phyloP scores from a whole-genome alignment of 2,329 filamentous ascomycete species.

The Fusarium algeriense region DNA sequence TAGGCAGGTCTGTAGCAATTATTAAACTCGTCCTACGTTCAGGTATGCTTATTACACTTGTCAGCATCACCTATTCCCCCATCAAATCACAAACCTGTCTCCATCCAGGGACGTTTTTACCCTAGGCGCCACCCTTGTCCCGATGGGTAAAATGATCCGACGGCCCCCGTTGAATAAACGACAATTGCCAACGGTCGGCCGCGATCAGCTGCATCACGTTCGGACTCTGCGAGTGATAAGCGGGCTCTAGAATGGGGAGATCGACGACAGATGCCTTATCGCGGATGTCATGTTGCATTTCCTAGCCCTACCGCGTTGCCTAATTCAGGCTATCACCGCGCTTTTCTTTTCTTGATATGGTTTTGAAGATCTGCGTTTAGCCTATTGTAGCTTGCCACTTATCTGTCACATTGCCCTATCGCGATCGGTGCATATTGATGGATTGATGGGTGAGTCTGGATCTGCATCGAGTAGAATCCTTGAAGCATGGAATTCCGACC shows the following conservation, averaged over 20 bases:
- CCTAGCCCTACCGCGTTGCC: conserved; percentile 11
- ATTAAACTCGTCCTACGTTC: not conserved
- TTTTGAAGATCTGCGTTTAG: not conserved
- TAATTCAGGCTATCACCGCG: not conserved
- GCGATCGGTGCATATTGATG: not conserved
- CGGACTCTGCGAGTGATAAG: conserved; percentile 1
- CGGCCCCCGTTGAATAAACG: not conserved
- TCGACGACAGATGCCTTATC: conserved; percentile 20
- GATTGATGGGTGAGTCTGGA: not conserved
- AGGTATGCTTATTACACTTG: not conserved
- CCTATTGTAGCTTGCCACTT: not conserved
- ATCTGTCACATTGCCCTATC: not conserved
- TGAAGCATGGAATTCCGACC: not conserved
- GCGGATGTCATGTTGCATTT: conserved; percentile 1
- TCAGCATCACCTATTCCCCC: not conserved
- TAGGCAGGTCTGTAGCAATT: conserved; percentile 21
- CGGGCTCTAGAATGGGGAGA: conserved; percentile 19
- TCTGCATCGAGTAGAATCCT: not conserved
- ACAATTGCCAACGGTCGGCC: conserved; percentile 1
- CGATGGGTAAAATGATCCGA: not conserved
- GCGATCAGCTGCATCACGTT: not conserved
- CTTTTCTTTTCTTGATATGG: not conserved
- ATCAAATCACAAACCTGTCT: not conserved
- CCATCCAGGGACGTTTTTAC: not conserved
- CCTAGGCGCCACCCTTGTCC: not conserved